Percentiles rank a stretch among this genome's conserved stretches.
Conservation (phyloP, 352 stramenopile species). For the Globisporangium spiculum region DNA sequence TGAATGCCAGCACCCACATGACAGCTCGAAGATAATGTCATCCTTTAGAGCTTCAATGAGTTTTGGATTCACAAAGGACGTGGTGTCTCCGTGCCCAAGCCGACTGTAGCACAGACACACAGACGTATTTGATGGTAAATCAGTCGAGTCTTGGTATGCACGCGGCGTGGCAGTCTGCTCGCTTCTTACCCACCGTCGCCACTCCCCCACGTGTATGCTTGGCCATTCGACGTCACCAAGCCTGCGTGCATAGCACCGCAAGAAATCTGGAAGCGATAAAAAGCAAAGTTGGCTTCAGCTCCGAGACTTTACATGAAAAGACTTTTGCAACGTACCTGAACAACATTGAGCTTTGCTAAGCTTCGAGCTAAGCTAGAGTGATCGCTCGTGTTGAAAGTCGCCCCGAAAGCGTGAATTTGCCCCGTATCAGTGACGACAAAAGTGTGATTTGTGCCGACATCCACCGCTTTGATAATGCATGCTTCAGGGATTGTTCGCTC, state of each 20-base stretch:
- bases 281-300: background rate
- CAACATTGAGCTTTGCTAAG: slow-evolving; percentile 55
- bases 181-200: slow-evolving; percentile 73
- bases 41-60: slow-evolving; percentile 66
- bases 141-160: background rate
- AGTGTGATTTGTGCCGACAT: slow-evolving; percentile 72
- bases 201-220: slow-evolving; percentile 79
- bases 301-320: background rate
- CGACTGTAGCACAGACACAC: slow-evolving; percentile 29
- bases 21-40: slow-evolving; percentile 77
- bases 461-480: slow-evolving; percentile 51
- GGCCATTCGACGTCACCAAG: slow-evolving; percentile 66
- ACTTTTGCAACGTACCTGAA: slow-evolving; percentile 34
- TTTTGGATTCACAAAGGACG: slow-evolving; percentile 69
- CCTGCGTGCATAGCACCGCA: slow-evolving; percentile 77
- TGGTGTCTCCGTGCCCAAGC: slow-evolving; percentile 69
- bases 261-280: slow-evolving; percentile 44
- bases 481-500: slow-evolving; percentile 58
- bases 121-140: background rate
- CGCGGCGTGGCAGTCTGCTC: background rate
- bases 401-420: slow-evolving; percentile 64
- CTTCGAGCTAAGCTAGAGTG: slow-evolving; percentile 53
- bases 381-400: slow-evolving; percentile 60
- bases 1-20: slow-evolving; percentile 86
- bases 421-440: slow-evolving; percentile 52